phyloP scores from a whole-genome alignment of 352 stramenopile species.

The Globisporangium heterothallicum region DNA sequence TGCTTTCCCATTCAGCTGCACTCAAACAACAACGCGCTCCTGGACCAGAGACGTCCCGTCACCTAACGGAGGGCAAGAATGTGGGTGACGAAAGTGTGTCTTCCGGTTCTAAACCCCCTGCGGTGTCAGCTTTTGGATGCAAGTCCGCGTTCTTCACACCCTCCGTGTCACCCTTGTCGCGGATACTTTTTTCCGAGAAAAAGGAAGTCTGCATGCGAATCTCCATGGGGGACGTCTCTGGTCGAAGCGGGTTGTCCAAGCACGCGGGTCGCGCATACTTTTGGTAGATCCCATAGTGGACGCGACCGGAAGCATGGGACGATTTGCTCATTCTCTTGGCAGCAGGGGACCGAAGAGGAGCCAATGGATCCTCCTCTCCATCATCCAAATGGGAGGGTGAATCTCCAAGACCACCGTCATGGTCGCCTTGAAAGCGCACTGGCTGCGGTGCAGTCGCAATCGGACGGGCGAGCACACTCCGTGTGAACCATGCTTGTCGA shows the following conservation, averaged over 20 bases:
- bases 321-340: constrained; percentile 1
- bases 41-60: background rate
- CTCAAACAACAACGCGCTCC: background rate
- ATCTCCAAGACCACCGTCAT: background rate
- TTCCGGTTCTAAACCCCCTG: no score
- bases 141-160: no score
- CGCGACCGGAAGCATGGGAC: no score
- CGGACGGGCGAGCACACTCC: constrained; percentile 27
- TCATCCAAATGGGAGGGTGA: no score
- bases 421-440: constrained; percentile 1
- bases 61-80: background rate
- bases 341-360: no score
- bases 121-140: no score
- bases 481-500: constrained; percentile 29
- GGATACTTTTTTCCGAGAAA: no score
- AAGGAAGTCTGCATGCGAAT: constrained; percentile 30
- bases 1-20: background rate
- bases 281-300: constrained; percentile 32
- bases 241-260: constrained; percentile 14
- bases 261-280: constrained; percentile 27
- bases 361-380: no score
- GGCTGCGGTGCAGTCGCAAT: constrained; percentile 26
- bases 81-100: background rate
- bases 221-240: constrained; percentile 28
- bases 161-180: no score